These are phyloP conservation scores for Diplosphaera chodatii DNA, from an alignment of 139 green algal genomes.

Conservation along the genomic window DNA sequence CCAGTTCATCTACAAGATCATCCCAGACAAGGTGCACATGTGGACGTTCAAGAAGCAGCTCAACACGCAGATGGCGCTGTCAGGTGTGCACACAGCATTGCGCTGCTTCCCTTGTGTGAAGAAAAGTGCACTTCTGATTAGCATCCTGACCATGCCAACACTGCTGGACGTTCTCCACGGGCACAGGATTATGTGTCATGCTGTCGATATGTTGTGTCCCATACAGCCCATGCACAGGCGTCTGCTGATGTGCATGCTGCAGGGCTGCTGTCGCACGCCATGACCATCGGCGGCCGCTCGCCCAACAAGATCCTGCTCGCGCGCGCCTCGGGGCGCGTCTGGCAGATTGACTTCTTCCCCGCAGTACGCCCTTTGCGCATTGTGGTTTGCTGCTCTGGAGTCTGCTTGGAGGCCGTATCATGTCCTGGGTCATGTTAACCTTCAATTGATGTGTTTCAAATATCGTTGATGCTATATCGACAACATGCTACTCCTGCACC, in stretches of 20 bases:
- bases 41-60: conserved; percentile 94
- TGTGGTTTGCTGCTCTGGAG: too few species aligned
- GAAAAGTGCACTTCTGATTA: too few species aligned
- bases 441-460: too few species aligned
- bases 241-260: conserved; percentile 1
- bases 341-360: conserved; percentile 83
- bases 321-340: conserved; percentile 68
- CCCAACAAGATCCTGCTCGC: conserved; percentile 89
- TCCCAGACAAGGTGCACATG: conserved; percentile 77
- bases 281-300: conserved; percentile 77
- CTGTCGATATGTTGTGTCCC: too few species aligned
- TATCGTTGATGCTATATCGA: too few species aligned
- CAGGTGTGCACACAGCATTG: too few species aligned
- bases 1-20: conserved; percentile 96
- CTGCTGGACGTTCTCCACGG: conserved; percentile 7
- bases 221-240: too few species aligned
- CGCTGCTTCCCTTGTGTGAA: too few species aligned
- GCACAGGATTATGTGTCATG: not conserved
- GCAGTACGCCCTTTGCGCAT: not conserved
- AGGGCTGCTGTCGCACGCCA: conserved; percentile 74
- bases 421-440: too few species aligned
- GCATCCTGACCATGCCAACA: too few species aligned
- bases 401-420: too few species aligned
- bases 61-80: conserved; percentile 81
- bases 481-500: too few species aligned